Evolutionary conservation across 2,329 filamentous ascomycete genomes (phyloP).

Genomic region (Stachybotrys elegans): DNA sequence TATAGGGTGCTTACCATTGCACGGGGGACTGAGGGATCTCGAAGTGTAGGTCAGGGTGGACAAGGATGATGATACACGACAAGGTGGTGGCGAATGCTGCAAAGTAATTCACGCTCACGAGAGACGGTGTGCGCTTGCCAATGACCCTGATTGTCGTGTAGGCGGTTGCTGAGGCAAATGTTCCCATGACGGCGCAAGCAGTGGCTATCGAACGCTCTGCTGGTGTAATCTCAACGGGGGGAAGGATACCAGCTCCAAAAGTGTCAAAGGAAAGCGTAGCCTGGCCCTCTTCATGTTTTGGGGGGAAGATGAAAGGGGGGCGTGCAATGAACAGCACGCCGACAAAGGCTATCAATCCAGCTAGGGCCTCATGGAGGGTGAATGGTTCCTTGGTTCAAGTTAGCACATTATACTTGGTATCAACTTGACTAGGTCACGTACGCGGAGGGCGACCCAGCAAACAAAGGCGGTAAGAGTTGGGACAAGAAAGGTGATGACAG

Average conservation of each 20-base stretch:
- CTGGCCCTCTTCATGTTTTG: slow-evolving; percentile 9
- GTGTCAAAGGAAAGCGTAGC: slow-evolving; percentile 5
- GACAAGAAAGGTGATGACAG: slow-evolving; percentile 73
- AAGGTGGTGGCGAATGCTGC: slow-evolving; percentile 61
- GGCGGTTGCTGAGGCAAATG: slow-evolving; percentile 63
- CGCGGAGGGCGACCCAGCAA: slow-evolving; percentile 49
- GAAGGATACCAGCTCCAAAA: slow-evolving; percentile 19
- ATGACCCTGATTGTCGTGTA: slow-evolving; percentile 72
- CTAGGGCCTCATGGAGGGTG: slow-evolving; percentile 63
- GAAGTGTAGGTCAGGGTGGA: slow-evolving; percentile 35
- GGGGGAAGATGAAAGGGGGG: slow-evolving; percentile 54
- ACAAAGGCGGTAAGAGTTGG: slow-evolving; percentile 64
- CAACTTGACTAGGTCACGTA: slow-evolving; percentile 4
- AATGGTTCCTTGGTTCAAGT: slow-evolving; percentile 56
- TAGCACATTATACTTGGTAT: slow-evolving; percentile 11
- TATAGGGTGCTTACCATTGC: slow-evolving; percentile 17
- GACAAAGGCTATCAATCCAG: slow-evolving; percentile 61
- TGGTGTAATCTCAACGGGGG: slow-evolving; percentile 37
- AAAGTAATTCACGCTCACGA: slow-evolving; percentile 77
- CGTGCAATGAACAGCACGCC: slow-evolving; percentile 74
- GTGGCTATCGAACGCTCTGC: slow-evolving; percentile 62
- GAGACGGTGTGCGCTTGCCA: slow-evolving; percentile 67
- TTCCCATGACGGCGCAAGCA: slow-evolving; percentile 60
- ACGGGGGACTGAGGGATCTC: slow-evolving; percentile 21
- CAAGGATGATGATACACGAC: slow-evolving; percentile 53